A percentile compares a stretch with the other conserved stretches of the same genome.
phyloP scores from a whole-genome alignment of 371 early-diverging fungal genomes.

The Saksenaea vasiformis region DNA sequence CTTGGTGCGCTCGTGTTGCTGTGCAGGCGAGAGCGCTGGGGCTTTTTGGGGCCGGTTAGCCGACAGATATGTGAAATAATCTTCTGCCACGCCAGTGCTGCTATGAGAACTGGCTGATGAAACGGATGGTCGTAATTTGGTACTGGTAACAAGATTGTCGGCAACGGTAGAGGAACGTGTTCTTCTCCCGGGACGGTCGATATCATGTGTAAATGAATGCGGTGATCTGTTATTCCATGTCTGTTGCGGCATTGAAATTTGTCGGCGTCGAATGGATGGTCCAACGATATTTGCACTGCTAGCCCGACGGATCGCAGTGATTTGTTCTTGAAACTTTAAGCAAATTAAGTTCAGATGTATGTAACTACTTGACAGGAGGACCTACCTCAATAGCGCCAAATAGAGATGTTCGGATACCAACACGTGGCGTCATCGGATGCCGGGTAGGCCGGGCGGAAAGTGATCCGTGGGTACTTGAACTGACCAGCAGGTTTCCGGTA shows the following conservation, averaged over 20 bases:
- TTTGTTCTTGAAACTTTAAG: conserved; percentile 40
- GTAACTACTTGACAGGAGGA: not conserved
- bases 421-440: conserved; percentile 44
- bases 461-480: conserved; percentile 35
- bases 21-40: conserved; percentile 5
- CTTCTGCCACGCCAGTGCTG: conserved; percentile 29
- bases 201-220: not conserved
- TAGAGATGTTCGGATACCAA: conserved; percentile 48
- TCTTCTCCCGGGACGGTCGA: conserved; percentile 9
- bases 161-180: conserved; percentile 37
- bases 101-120: conserved; percentile 25
- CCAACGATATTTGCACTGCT: conserved; percentile 15
- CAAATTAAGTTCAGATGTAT: not conserved
- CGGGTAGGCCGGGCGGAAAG: conserved; percentile 28
- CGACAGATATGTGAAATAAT: conserved; percentile 45
- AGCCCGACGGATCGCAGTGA: conserved; percentile 30
- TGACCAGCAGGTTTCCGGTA: conserved; percentile 22
- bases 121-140: conserved; percentile 6
- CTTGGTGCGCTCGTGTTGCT: not conserved
- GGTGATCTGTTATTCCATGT: conserved; percentile 19
- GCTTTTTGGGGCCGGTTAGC: conserved; percentile 18
- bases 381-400: conserved; percentile 54
- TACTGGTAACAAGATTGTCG: conserved; percentile 17
- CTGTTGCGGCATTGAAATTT: conserved; percentile 36
- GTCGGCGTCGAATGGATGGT: conserved; percentile 13